A percentile compares a stretch with the other conserved stretches of the same genome.
phyloP scores from a whole-genome alignment of 1,284 basidiomycete species.

The Malassezia japonica region DNA sequence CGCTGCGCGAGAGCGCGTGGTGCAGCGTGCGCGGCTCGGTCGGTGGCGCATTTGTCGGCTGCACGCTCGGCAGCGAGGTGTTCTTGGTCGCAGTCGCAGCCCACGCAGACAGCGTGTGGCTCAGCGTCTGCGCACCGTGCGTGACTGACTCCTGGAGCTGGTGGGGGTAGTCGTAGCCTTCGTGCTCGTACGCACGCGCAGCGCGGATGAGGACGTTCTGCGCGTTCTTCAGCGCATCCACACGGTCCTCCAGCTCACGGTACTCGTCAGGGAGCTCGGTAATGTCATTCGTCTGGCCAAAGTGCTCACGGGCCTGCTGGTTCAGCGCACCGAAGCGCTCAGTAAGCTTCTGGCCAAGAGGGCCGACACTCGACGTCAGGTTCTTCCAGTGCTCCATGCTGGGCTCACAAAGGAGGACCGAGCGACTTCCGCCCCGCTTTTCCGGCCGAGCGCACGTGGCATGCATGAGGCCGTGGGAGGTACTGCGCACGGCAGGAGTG shows the following conservation, averaged over 20 bases:
- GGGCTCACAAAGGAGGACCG: slow-evolving; percentile 19
- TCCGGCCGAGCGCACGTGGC: slow-evolving; percentile 1
- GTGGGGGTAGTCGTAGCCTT: slow-evolving; percentile 45
- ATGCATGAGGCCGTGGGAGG: background rate
- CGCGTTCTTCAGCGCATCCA: slow-evolving; percentile 71
- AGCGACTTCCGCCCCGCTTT: background rate
- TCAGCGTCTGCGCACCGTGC: slow-evolving; percentile 56
- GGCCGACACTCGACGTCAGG: slow-evolving; percentile 33
- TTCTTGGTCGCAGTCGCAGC: slow-evolving; percentile 72
- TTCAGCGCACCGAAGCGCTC: slow-evolving; percentile 77
- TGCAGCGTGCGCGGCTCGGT: slow-evolving; percentile 71
- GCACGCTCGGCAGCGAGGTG: slow-evolving; percentile 55
- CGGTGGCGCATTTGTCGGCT: slow-evolving; percentile 54
- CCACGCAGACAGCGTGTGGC: slow-evolving; percentile 72
- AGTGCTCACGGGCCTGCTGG: slow-evolving; percentile 57
- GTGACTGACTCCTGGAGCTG: slow-evolving; percentile 53
- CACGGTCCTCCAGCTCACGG: slow-evolving; percentile 84
- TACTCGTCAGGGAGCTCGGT: slow-evolving; percentile 76
- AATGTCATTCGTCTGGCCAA: slow-evolving; percentile 84
- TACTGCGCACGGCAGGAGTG: background rate
- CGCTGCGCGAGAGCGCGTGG: slow-evolving; percentile 78
- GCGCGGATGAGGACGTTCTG: slow-evolving; percentile 70
- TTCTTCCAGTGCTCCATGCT: slow-evolving; percentile 65
- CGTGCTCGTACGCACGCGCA: slow-evolving; percentile 32
- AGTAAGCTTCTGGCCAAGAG: slow-evolving; percentile 55